Evolutionary conservation across 495 filamentous ascomycete genomes (phyloP), one percentile per base, ranked within the genome.

Genomic region (Penicillium soppii): DNA sequence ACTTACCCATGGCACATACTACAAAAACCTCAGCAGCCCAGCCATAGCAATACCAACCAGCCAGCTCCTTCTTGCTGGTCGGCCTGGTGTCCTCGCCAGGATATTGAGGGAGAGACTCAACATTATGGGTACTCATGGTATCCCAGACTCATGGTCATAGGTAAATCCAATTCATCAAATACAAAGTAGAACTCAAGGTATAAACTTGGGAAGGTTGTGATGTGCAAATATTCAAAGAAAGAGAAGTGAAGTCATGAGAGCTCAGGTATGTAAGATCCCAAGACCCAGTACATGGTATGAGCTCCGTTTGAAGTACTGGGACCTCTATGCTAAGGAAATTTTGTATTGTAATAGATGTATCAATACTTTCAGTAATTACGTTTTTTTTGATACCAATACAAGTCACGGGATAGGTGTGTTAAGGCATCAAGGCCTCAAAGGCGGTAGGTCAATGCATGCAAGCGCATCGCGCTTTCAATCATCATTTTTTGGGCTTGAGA

Each of bases 21-120:
- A 95, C 89, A 63, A 96, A 98, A 35, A 96, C 91, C 69, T 98
- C 94, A n/a, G 92, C 90, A 16, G 94, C 94, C 80, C 92, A 98
- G 38, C 86, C 89, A 77, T 98, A 97, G 54, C 88, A 87, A 69
- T 96, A 97, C 90, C 92, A 98, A 47, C 94, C 94, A 9, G 81
- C 80, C 26, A 97, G 81, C 75, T 98, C 94, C 65, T 88, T 91
- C 53, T 71, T 75, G 63, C 90, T 96, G 7, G 94, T 98, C 29
- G 84, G 78, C 13, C 94, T 83, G 25, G 87, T 90, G 68, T 98
- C 94, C 69, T 97, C 91, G 29, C 87, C 91, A 7, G 77, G 77
- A 65, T 92, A 97, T 33, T 72, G 69, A 22, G 78, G 64, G 20
- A 45, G 45, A 26, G 32, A 38, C 46, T 61, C 60, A 10, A 65